Percentiles rank a stretch among this genome's conserved stretches.
phyloP scores from a whole-genome alignment of 768 basidiomycete species.

The Pholiota conissans region DNA sequence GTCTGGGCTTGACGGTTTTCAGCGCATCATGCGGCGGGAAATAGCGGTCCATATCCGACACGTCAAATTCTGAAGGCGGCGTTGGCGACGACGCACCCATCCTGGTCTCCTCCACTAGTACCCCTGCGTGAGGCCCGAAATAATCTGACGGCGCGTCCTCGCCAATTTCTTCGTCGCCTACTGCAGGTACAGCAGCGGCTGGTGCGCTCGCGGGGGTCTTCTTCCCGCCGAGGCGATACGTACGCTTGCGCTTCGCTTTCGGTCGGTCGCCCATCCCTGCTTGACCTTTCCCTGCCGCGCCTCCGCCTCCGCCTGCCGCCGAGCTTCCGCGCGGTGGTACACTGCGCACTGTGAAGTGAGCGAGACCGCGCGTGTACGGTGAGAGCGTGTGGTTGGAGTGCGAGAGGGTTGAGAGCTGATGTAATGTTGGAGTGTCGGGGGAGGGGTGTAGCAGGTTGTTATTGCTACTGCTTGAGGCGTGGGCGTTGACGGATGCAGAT shows the following conservation, averaged over 20 bases:
- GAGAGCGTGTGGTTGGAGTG: slow-evolving; percentile 92
- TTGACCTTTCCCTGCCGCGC: slow-evolving; percentile 20
- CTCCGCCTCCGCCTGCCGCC: slow-evolving; percentile 18
- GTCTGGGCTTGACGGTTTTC: neutral
- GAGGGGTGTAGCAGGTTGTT: slow-evolving; percentile 55
- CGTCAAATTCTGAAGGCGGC: slow-evolving; percentile 53
- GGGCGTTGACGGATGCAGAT: slow-evolving; percentile 2
- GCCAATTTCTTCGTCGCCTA: neutral
- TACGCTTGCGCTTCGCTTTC: slow-evolving; percentile 78
- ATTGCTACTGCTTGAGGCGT: slow-evolving; percentile 17
- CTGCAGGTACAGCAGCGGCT: neutral
- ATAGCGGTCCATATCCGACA: slow-evolving; percentile 73
- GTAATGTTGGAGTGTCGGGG: slow-evolving; percentile 72
- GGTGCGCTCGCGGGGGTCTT: slow-evolving; percentile 18
- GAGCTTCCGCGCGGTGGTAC: slow-evolving; percentile 60
- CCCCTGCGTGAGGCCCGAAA: slow-evolving; percentile 1
- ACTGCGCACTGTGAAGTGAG: slow-evolving; percentile 91
- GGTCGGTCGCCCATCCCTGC: slow-evolving; percentile 41
- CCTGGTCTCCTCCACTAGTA: neutral
- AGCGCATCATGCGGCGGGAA: slow-evolving; percentile 34
- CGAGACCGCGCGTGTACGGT: slow-evolving; percentile 87
- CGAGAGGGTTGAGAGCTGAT: slow-evolving; percentile 83
- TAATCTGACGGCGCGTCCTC: neutral
- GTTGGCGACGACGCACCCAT: slow-evolving; percentile 18
- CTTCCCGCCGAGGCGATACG: slow-evolving; percentile 57